phyloP scores from a whole-genome alignment of 2,329 filamentous ascomycete species.

The Aplosporella prunicola region DNA sequence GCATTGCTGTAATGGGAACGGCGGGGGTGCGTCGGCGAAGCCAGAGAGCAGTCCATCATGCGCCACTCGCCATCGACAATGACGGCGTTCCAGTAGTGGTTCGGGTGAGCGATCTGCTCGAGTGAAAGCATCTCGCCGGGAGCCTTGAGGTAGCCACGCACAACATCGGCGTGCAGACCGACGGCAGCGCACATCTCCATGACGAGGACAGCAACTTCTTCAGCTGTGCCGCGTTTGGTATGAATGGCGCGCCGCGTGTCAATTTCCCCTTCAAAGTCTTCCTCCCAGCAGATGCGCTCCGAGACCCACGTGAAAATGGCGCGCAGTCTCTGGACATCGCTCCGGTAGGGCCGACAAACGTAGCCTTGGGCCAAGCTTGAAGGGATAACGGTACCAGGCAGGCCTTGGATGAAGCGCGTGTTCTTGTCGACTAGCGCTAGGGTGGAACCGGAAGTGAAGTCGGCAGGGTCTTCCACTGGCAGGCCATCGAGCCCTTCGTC shows the following conservation, averaged over 20 bases:
- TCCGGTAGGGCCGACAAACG: conserved; percentile 86
- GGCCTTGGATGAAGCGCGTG: conserved; percentile 74
- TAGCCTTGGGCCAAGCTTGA: conserved; percentile 80
- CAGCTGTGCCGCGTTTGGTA: conserved; percentile 70
- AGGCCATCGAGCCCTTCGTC: conserved; percentile 82
- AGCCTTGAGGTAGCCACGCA: conserved; percentile 81
- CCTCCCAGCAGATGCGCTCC: conserved; percentile 94
- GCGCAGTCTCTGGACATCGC: conserved; percentile 82
- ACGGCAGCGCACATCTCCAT: conserved; percentile 90
- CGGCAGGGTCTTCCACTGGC: conserved; percentile 70
- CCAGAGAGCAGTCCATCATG: conserved; percentile 87
- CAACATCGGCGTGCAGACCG: conserved; percentile 76
- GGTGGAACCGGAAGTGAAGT: conserved; percentile 73
- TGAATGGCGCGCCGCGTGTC: conserved; percentile 80
- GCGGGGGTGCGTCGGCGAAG: conserved; percentile 80
- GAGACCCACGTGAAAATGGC: conserved; percentile 97
- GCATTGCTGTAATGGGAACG: conserved; percentile 67
- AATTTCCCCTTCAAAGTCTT: conserved; percentile 77
- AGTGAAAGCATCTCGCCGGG: conserved; percentile 70
- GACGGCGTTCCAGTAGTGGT: conserved; percentile 97
- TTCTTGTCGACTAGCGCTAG: conserved; percentile 90
- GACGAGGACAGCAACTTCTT: conserved; percentile 83
- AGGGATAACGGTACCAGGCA: conserved; percentile 74
- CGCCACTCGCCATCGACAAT: conserved; percentile 92
- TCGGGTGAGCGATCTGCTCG: conserved; percentile 72